phyloP scores from a whole-genome alignment of 768 basidiomycete genomes.

The Macrocybe gigantea region DNA sequence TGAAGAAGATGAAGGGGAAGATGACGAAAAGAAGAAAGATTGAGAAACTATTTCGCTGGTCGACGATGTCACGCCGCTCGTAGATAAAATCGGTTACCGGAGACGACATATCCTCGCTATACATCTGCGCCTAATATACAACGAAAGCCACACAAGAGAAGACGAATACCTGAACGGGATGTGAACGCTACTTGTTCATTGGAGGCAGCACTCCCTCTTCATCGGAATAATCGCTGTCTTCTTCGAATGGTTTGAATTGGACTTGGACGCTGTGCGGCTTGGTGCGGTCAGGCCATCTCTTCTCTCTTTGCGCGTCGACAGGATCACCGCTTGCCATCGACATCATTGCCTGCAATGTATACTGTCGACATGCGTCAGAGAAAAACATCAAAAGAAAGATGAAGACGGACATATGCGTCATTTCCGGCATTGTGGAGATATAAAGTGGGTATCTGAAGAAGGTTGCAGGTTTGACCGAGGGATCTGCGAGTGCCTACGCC shows the following conservation, averaged over 20 bases:
- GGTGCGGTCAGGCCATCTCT: slow-evolving; percentile 71
- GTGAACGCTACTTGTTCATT: neutral
- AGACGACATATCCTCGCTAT: neutral
- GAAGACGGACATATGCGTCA: slow-evolving; percentile 66
- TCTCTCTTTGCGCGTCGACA: slow-evolving; percentile 70
- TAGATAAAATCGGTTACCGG: neutral
- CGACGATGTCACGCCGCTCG: too few relatives aligned
- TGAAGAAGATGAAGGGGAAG: slow-evolving; percentile 54
- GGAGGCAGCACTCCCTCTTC: slow-evolving; percentile 33
- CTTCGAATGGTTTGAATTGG: slow-evolving; percentile 52
- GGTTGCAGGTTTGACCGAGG: slow-evolving; percentile 57
- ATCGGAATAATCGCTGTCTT: slow-evolving; percentile 46
- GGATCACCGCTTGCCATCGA: slow-evolving; percentile 72
- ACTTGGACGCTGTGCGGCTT: slow-evolving; percentile 40
- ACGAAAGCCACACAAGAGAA: too few relatives aligned
- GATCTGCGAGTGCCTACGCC: slow-evolving; percentile 41
- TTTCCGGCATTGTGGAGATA: slow-evolving; percentile 83
- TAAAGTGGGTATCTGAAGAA: slow-evolving; percentile 50
- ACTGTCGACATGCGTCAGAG: slow-evolving; percentile 33
- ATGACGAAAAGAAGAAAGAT: slow-evolving; percentile 23
- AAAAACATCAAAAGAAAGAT: neutral
- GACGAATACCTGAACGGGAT: neutral
- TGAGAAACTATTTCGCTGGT: slow-evolving; percentile 5
- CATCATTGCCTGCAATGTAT: slow-evolving; percentile 59
- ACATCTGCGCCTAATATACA: too few relatives aligned